Evolutionary conservation across 2,329 filamentous ascomycete species (phyloP).

Genomic region (Sclerotinia nivalis): DNA sequence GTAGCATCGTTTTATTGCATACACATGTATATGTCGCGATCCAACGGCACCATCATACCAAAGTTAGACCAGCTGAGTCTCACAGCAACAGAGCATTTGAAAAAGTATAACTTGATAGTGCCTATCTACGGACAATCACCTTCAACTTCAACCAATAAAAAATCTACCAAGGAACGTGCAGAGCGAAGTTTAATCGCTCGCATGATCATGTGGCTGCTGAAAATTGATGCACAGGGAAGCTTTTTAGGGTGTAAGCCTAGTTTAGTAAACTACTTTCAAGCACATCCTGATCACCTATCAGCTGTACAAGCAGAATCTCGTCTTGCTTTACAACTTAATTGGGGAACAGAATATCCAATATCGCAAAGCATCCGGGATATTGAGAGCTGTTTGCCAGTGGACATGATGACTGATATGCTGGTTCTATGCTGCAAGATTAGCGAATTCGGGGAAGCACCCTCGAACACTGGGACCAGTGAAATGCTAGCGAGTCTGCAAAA

Average conservation of each 20-base stretch:
- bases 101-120: slow-evolving; percentile 11
- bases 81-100: slow-evolving; percentile 11
- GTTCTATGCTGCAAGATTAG: slow-evolving; percentile 22
- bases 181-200: slow-evolving; percentile 25
- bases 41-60: background rate
- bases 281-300: slow-evolving; percentile 13
- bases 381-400: slow-evolving; percentile 26
- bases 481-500: background rate
- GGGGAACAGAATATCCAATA: slow-evolving; percentile 27
- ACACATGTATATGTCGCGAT: slow-evolving; percentile 24
- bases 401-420: slow-evolving; percentile 28
- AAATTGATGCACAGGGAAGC: slow-evolving; percentile 28
- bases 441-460: background rate
- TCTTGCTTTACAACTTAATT: slow-evolving; percentile 27
- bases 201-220: slow-evolving; percentile 26
- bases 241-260: slow-evolving; percentile 26
- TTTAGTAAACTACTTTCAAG: slow-evolving; percentile 24
- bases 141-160: background rate
- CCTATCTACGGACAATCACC: background rate
- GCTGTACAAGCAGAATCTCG: slow-evolving; percentile 23
- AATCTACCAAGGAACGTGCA: background rate
- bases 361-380: slow-evolving; percentile 28
- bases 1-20: slow-evolving; percentile 25
- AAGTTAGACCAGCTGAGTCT: slow-evolving; percentile 26
- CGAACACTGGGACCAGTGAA: background rate